phyloP scores from a whole-genome alignment of 2,329 filamentous ascomycete species.

The Davidsoniella virescens region DNA sequence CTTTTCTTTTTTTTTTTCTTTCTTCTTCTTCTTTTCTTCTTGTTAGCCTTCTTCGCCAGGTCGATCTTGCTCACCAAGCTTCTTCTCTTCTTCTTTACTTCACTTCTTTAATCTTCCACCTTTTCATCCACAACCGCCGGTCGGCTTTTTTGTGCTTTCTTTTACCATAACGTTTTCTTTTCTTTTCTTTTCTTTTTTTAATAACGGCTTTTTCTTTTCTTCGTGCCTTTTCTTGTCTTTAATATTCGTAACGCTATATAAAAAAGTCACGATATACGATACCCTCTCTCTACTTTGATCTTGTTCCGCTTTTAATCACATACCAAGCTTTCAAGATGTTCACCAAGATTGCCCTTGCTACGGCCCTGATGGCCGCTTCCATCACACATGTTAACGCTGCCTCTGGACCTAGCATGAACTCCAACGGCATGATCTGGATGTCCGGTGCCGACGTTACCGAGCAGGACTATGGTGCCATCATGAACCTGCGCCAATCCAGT shows the following conservation, averaged over 20 bases:
- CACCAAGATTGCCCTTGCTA: slow-evolving; percentile 10
- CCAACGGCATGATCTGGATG: slow-evolving; percentile 8
- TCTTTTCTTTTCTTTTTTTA: slow-evolving; percentile 1
- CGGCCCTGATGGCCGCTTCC: slow-evolving; percentile 12
- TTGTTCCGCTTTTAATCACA: background rate
- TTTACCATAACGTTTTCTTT: slow-evolving; percentile 2
- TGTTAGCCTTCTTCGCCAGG: slow-evolving; percentile 1
- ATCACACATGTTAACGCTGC: slow-evolving; percentile 9
- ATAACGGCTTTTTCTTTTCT: background rate
- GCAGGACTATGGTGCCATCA: slow-evolving; percentile 11
- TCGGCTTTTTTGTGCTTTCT: slow-evolving; percentile 7
- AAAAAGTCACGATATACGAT: background rate
- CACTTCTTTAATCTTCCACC: background rate
- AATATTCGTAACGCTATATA: background rate
- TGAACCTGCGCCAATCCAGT: slow-evolving; percentile 4
- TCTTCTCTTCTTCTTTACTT: slow-evolving; percentile 8
- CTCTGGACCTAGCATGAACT: background rate
- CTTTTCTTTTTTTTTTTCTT: slow-evolving; percentile 10
- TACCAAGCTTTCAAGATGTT: slow-evolving; percentile 7
- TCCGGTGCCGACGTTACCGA: slow-evolving; percentile 10
- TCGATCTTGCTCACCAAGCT: slow-evolving; percentile 3
- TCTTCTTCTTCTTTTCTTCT: slow-evolving; percentile 3
- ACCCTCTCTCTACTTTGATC: background rate
- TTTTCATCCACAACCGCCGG: slow-evolving; percentile 2
- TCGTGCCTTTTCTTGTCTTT: background rate